Base-by-base conservation (phyloP, 495 filamentous ascomycete species). In the Xylaria cubensis region DNA sequence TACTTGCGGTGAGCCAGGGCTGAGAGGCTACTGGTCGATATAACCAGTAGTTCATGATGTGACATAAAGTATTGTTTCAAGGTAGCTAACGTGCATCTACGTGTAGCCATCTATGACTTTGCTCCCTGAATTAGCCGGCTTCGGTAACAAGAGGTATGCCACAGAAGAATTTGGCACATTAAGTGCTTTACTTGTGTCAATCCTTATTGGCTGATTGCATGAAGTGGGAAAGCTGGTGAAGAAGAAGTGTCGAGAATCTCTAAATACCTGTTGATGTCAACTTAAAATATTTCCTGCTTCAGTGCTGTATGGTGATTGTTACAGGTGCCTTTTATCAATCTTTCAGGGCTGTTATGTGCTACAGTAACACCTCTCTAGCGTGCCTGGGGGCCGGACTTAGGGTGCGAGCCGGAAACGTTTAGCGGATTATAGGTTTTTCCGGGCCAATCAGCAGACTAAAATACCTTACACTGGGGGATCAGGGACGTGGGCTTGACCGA, bases 361-460 rank as follows among this genome's bases (percentile, higher is more conserved):
- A 34, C 48, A 41, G 44, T 51, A 41, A 34, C 17, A 69, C 51
- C 39, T 70, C 36, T 50, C 44, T 9, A 61, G 67, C 5, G 36
- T 13, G 17, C 39, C 39, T 61, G 48, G 69, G 32, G 24, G 69
- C 59, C 48, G 48, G 69, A 51, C 21, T 64, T 46, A 48, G 72
- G 63, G 61, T 67, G 58, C 71, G 64, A 71, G 67, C 77, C 73
- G 75, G 73, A 74, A 69, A 56, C 74, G 77, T 73, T 71, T 73
- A 67, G 69, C 77, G 77, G 77, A 77, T 53, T 66, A 79, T 73
- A 13, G 71, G 71, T 79, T 79, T 77, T 72, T 73, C 77, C 77
- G 75, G n/a, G 41, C 77, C 77, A 79, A 79, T 79, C 39, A 77
- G n/a, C 69, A 17, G 4, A 0, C 12, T 5, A 19, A 12, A 34